Evolutionary conservation across 176 grass and related monocot species (phyloP), one percentile per base, ranked within the genome.

Genomic region (Avena atlantica): DNA sequence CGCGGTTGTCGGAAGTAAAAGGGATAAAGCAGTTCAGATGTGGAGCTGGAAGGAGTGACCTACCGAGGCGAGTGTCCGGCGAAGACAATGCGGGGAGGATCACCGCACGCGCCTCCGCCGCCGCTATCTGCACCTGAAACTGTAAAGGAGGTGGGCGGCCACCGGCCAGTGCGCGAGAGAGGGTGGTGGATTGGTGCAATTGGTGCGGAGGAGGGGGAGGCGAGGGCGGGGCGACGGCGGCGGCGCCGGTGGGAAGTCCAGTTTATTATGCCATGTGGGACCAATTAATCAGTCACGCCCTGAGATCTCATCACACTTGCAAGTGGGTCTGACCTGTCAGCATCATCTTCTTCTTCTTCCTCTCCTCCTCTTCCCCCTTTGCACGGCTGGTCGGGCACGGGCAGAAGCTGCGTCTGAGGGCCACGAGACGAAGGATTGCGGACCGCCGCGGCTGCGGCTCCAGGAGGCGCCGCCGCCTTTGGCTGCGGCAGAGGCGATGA

Each of bases 381-480:
- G 5, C 40, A 42, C 40, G 40, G 17, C 5, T 72, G 20, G 70
- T 36, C 45, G 68, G 68, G 40, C 20, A 44, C 19, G 19, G 37
- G 40, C 37, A 73, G 70, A 73, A 73, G 20, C 70, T 72, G n/a
- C 40, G 40, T 73, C 40, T 23, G 69, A 72, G 37, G 19, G 37
- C 69, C 69, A 45, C 69, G 10, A 73, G 64, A 40, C 37, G 37
- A 40, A 40, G 40, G 40, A 42, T 42, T 42, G 40, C 11, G 61
- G 61, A 64, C 23, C 61, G 61, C 61, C 61, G 61, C 25, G 61
- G 23, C 4, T 10, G 59, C 23, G 60, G 61, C 23, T 23, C 40
- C 40, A 42, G 40, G 40, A 64, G 61, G 61, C 61, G 25, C 11
- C 4, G 61, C 23, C 12, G 61, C 61, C 61, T 23, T 65, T 65